Evolutionary conservation across 768 basidiomycete species (phyloP), one percentile per base, ranked within the genome.

Genomic region (Fibroporia radiculosa): DNA sequence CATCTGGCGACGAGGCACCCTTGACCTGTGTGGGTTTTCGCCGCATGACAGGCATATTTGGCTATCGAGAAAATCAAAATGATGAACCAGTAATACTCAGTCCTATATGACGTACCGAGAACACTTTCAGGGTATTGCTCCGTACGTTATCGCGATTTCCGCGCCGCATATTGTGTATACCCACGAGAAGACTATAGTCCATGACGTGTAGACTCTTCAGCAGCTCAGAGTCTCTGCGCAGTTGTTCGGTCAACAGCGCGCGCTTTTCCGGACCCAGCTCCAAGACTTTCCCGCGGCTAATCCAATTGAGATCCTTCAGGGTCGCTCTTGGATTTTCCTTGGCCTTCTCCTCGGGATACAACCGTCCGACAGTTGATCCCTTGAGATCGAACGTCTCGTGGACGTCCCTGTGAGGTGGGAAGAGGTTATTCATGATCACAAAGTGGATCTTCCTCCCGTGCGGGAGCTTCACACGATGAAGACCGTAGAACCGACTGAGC

Each of bases 371-470:
- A 0, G 93, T 93, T 37, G 86, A 90, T 2, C 93, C 95, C 62
- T 99, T 98, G 53, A 98, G 73, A 63, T 99, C 95, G 59, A 87
- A 98, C 24, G 93, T 95, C 69, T 97, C 96, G 65, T 99, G 96
- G 33, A 98, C 75, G 62, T 99, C 96, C 52, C 91, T 82, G 66
- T 98, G 95, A 0, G 96, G 85, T 0, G 96, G 95, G 67, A 99
- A 97, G 23, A 99, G 75, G 62, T 99, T 99, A 71, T 98, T 99
- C 93, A 98, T 97, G 66, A 99, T 96, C 44, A 98, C 92, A 60
- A 99, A 99, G 62, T 99, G 96, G 42, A 99, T 99, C 68, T 99
- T 99, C 35, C 75, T 69, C 0, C 96, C 96, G 27, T 77, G 74
- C 0, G 96, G 96, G 0, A 99, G 76, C 68, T 99, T 99, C 48